Evolutionary conservation across 1,284 basidiomycete species (phyloP), one percentile per base, ranked within the genome.

Genomic region (Rugosomyces carneus): DNA sequence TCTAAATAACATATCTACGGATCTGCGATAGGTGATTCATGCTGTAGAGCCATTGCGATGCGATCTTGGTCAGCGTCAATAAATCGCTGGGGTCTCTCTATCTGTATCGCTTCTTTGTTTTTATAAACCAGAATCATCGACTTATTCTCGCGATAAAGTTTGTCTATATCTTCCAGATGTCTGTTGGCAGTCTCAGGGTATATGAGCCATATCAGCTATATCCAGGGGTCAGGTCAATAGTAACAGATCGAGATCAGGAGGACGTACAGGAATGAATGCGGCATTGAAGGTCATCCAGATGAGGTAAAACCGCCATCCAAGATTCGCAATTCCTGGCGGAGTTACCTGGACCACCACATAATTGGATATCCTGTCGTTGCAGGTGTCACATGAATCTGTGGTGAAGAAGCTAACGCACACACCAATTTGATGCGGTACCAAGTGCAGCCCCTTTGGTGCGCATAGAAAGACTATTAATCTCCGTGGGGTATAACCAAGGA

Each of bases 381-480:
- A 11, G 7, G 26, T 10, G 39, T 27, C 42, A 31, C 16, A 23
- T 20, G 23, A 36, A 6, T 15, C 19, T 7, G 4, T 34, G 39
- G 6, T 16, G n/a, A 8, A n/a, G 4, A 16, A 19, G 8, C 20
- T 7, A n/a, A n/a, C n/a, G n/a, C 19, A 32, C 53, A 8, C 42
- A 69, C 67, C 79, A 84, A 57, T 82, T 84, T n/a, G 75, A 77
- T 15, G 80, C 81, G 1, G 83, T 85, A 16, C 74, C 78, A 31
- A 86, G 59, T 3, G 81, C 83, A 44, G 83, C 84, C 9, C 81
- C 81, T 24, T 80, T 81, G 0, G 80, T 79, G 18, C 82, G 71
- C 64, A 84, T 82, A 0, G 76, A 69, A 9, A 84, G 61, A 32
- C 74, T 74, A 45, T 80, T 78, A 44, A 84, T 80, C 57, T 83